These are phyloP conservation scores for Nothopassalora personata DNA, from an alignment of 2,329 filamentous ascomycete genomes.

Conservation along the genomic window DNA sequence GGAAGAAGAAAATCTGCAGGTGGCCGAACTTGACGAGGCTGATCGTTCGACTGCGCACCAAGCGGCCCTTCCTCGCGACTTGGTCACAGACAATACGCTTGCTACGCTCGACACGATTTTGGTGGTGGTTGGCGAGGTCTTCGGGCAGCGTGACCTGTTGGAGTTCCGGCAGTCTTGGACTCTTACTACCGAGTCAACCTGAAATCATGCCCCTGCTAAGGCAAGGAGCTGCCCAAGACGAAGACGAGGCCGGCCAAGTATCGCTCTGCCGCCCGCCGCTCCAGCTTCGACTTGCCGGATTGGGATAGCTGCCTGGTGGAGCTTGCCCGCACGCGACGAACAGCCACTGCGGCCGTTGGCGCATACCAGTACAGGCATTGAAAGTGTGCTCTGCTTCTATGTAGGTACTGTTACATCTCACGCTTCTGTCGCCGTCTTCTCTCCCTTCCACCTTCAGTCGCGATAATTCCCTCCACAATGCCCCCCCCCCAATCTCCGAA, in stretches of 20 bases:
- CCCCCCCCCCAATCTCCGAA: conserved; percentile 21
- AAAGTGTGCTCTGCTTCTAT: neutral
- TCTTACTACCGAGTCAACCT: neutral
- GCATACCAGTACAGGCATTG: neutral
- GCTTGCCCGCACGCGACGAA: neutral
- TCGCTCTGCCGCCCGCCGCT: neutral
- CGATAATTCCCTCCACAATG: conserved; percentile 9
- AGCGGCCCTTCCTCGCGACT: neutral
- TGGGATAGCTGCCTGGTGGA: neutral
- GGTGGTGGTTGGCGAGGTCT: conserved; percentile 79
- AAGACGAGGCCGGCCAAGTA: neutral
- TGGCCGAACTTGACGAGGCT: neutral
- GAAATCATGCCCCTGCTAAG: neutral
- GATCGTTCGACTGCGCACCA: conserved; percentile 4
- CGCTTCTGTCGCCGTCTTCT: neutral
- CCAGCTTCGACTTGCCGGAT: neutral
- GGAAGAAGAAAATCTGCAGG: neutral
- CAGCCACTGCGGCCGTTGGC: neutral
- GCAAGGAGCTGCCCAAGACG: no score
- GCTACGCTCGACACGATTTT: conserved; percentile 90
- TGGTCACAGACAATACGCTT: conserved; percentile 20
- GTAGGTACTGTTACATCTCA: conserved; percentile 3
- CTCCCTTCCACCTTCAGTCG: neutral
- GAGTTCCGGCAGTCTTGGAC: conserved; percentile 53
- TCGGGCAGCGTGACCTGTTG: conserved; percentile 81